These are phyloP conservation scores for Prunella vulgaris DNA, from an alignment of 257 asterid species.

Conservation along the genomic window DNA sequence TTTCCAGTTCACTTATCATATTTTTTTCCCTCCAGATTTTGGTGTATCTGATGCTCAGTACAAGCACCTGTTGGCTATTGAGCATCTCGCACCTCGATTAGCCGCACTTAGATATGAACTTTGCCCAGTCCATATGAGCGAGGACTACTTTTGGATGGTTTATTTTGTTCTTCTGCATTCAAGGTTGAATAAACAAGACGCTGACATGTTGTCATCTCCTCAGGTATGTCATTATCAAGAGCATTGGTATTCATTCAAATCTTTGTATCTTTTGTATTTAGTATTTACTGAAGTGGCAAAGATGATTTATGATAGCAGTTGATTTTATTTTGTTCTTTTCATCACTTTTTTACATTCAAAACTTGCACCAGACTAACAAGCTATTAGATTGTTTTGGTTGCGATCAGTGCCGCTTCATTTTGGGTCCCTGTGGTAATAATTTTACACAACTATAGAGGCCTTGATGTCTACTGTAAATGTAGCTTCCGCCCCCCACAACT, in stretches of 20 bases:
- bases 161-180: constrained; percentile 91
- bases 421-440: background rate
- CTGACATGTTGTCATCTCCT: constrained; percentile 66
- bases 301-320: constrained; percentile 13
- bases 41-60: constrained; percentile 67
- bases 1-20: constrained; percentile 14
- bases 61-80: constrained; percentile 78
- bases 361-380: background rate
- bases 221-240: constrained; percentile 50
- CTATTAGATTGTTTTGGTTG: background rate
- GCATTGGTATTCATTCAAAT: background rate
- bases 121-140: constrained; percentile 90
- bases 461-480: background rate
- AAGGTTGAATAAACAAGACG: constrained; percentile 71
- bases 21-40: constrained; percentile 54
- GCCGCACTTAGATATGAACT: constrained; percentile 95
- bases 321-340: constrained; percentile 2
- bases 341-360: constrained; percentile 4
- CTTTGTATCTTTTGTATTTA: background rate
- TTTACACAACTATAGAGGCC: background rate
- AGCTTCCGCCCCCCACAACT: background rate
- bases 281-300: background rate
- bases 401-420: constrained; percentile 5
- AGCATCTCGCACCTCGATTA: constrained; percentile 75
- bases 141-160: constrained; percentile 97